phyloP scores from a whole-genome alignment of 169 alveolate species.

The Plasmodium malariae region DNA sequence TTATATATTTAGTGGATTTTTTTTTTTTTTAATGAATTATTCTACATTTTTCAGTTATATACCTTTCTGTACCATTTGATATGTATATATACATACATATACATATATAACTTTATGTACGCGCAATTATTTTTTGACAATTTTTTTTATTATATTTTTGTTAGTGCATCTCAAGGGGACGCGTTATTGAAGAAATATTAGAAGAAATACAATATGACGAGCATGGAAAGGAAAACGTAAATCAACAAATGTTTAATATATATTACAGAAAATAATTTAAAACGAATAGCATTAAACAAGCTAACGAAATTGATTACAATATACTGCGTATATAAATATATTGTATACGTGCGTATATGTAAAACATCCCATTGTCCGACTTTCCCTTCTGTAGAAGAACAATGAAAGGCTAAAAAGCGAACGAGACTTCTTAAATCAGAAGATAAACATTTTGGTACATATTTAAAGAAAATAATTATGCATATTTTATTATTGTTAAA shows the following conservation, averaged over 20 bases:
- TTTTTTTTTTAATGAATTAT: no score
- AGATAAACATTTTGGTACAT: conserved; percentile 57
- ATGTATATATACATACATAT: not conserved
- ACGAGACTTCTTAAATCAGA: conserved; percentile 37
- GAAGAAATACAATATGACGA: conserved; percentile 30
- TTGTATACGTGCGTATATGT: conserved; percentile 1
- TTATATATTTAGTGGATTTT: no score
- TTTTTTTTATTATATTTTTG: conserved; percentile 9
- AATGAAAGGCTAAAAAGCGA: conserved; percentile 24
- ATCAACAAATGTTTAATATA: no score
- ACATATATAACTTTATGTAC: not conserved
- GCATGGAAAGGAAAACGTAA: conserved; percentile 22
- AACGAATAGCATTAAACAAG: no score
- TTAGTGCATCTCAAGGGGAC: conserved; percentile 29
- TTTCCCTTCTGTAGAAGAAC: conserved; percentile 23
- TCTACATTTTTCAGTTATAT: no score
- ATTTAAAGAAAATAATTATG: not conserved
- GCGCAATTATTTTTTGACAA: not conserved
- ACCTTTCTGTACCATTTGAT: no score
- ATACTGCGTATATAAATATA: no score
- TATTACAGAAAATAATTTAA: no score
- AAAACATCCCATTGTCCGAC: not conserved
- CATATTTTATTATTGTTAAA: no score
- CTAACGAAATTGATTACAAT: no score
- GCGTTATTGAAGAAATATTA: conserved; percentile 20